Percentiles rank a stretch among this genome's conserved stretches.
phyloP scores from a whole-genome alignment of 345 rosid genomes.

The Gossypium bickii region DNA sequence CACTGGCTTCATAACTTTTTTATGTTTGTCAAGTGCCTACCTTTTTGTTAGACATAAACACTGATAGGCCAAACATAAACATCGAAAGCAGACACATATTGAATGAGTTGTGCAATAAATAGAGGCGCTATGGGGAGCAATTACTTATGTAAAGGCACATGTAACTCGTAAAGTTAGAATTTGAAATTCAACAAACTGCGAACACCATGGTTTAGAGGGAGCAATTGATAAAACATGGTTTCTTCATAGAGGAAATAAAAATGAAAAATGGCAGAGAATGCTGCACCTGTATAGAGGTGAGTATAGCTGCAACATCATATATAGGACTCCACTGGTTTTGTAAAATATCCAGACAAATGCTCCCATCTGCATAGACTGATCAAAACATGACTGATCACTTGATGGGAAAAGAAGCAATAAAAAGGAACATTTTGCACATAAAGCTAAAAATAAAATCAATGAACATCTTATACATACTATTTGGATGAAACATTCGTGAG shows the following conservation, averaged over 20 bases:
- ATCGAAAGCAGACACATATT: neutral
- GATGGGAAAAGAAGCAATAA: neutral
- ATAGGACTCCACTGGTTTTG: conserved; percentile 99
- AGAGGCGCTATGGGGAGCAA: neutral
- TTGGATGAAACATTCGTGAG: conserved; percentile 66
- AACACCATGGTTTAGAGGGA: neutral
- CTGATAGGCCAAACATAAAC: neutral
- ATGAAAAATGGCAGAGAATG: neutral
- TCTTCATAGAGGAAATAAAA: neutral
- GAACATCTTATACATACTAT: conserved; percentile 40
- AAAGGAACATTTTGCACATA: neutral
- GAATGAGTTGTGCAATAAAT: neutral
- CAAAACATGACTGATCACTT: conserved; percentile 11
- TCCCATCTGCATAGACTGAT: conserved; percentile 95
- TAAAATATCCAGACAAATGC: conserved; percentile 89
- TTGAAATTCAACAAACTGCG: neutral
- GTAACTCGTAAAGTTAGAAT: neutral
- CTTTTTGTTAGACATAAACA: neutral
- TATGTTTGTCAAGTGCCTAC: neutral
- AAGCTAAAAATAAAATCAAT: neutral
- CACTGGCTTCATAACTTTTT: neutral
- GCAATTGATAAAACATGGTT: conserved; percentile 2
- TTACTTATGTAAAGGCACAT: neutral
- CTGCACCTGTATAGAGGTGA: conserved; percentile 90
- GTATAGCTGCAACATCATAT: conserved; percentile 96